Evolutionary conservation across 1,284 basidiomycete genomes (phyloP).

Genomic region (Ceratobasidium sp.): DNA sequence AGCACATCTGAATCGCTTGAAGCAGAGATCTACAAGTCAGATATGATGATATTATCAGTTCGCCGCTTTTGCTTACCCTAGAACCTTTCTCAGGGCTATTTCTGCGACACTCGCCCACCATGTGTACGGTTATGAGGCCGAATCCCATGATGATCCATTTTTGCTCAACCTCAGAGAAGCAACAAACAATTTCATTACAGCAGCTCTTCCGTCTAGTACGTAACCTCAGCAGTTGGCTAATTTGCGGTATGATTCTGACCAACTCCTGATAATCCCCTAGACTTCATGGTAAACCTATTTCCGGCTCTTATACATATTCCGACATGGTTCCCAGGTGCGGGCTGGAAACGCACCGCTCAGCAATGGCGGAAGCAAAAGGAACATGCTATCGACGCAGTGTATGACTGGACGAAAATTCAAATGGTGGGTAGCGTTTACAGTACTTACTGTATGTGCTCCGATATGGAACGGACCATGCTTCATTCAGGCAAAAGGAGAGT

Average conservation of each 20-base stretch:
- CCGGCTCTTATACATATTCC: constrained; percentile 58
- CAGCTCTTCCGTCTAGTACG: constrained; percentile 22
- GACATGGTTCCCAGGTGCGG: constrained; percentile 64
- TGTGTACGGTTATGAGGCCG: constrained; percentile 23
- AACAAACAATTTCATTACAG: constrained; percentile 4
- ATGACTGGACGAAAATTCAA: constrained; percentile 32
- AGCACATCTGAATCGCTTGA: background rate
- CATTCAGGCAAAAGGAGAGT: background rate
- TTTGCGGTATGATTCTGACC: background rate
- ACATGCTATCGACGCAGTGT: background rate
- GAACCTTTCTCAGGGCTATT: background rate
- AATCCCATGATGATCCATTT: constrained; percentile 44
- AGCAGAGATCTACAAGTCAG: constrained; percentile 22
- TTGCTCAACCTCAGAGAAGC: constrained; percentile 7
- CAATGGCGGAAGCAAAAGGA: constrained; percentile 56
- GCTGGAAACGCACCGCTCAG: constrained; percentile 66
- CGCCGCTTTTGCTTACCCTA: background rate
- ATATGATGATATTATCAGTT: too few relatives aligned
- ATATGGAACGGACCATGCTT: background rate
- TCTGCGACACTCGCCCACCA: constrained; percentile 9
- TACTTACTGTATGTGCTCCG: background rate
- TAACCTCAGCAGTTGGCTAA: constrained; percentile 6
- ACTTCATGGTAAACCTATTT: constrained; percentile 48
- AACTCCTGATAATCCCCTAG: background rate
- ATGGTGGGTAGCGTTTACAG: background rate